A percentile compares a stretch with the other conserved stretches of the same genome.
phyloP scores from a whole-genome alignment of 2,329 filamentous ascomycete species.

The Metarhizium anisopliae region DNA sequence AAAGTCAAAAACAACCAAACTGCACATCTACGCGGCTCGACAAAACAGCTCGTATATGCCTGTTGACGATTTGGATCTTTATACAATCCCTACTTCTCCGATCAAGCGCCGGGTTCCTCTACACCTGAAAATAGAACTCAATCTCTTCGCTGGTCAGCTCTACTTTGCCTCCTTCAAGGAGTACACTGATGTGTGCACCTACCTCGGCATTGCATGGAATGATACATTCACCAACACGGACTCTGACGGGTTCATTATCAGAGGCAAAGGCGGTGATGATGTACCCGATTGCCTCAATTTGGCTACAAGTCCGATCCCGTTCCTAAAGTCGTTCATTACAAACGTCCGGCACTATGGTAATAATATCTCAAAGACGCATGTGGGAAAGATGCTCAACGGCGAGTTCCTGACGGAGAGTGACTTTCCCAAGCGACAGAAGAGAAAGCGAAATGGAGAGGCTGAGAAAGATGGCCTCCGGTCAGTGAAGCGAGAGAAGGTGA shows the following conservation, averaged over 20 bases:
- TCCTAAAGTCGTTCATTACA: constrained; percentile 26
- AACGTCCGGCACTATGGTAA: constrained; percentile 28
- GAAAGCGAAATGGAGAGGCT: not conserved
- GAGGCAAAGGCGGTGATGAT: not conserved
- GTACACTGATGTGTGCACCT: constrained; percentile 43
- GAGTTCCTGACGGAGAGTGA: constrained; percentile 13
- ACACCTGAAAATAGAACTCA: constrained; percentile 38
- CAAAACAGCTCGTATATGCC: constrained; percentile 3
- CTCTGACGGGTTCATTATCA: constrained; percentile 25
- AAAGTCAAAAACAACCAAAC: constrained; percentile 19
- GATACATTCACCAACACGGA: constrained; percentile 13
- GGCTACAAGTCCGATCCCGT: constrained; percentile 13
- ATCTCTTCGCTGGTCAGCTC: constrained; percentile 59
- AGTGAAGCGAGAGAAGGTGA: not conserved
- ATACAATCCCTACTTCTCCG: not conserved
- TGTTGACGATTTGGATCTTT: not conserved
- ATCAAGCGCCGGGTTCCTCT: constrained; percentile 1
- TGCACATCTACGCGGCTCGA: constrained; percentile 42
- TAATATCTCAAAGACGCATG: constrained; percentile 31
- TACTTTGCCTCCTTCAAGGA: constrained; percentile 47
- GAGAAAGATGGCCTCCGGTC: not conserved
- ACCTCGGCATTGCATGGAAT: constrained; percentile 37
- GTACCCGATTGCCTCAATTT: too few relatives aligned
- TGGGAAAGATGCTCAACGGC: constrained; percentile 28
- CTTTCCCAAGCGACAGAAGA: constrained; percentile 7